Evolutionary conservation across 2,329 filamentous ascomycete genomes (phyloP).

Genomic region (Lachnellula hyalina): DNA sequence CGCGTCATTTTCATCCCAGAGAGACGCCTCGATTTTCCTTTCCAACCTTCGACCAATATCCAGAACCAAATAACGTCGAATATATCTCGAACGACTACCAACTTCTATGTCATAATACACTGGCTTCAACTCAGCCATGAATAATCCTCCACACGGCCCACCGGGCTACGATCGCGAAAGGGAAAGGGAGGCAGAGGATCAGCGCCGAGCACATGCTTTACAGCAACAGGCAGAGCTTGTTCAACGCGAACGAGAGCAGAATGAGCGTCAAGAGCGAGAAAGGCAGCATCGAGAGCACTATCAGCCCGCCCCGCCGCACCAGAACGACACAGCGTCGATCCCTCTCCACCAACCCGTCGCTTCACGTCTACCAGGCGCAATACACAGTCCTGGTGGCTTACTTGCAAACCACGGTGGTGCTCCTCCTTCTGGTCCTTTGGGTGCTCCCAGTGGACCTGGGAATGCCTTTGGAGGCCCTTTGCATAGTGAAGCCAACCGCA

Average conservation of each 20-base stretch:
- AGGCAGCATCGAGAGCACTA: constrained; percentile 58
- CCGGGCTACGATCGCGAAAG: constrained; percentile 33
- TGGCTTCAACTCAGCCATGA: constrained; percentile 17
- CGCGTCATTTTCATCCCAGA: not conserved
- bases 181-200: constrained; percentile 44
- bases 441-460: constrained; percentile 31
- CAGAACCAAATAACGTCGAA: not conserved
- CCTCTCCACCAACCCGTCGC: constrained; percentile 94
- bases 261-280: constrained; percentile 49
- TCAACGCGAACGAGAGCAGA: constrained; percentile 41
- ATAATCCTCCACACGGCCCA: constrained; percentile 29
- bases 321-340: constrained; percentile 82
- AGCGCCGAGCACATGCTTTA: constrained; percentile 49
- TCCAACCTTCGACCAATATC: not conserved
- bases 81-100: not conserved
- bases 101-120: not conserved
- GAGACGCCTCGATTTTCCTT: not conserved
- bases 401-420: constrained; percentile 67
- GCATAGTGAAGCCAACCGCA: constrained; percentile 47
- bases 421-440: constrained; percentile 44
- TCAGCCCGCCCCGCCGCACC: constrained; percentile 65
- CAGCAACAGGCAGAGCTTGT: constrained; percentile 49
- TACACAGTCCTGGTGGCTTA: constrained; percentile 88
- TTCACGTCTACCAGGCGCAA: constrained; percentile 70
- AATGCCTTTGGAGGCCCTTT: constrained; percentile 50